These are phyloP conservation scores for Capniomyces stellatus DNA, from an alignment of 371 early-diverging fungal species.

Conservation along the genomic window DNA sequence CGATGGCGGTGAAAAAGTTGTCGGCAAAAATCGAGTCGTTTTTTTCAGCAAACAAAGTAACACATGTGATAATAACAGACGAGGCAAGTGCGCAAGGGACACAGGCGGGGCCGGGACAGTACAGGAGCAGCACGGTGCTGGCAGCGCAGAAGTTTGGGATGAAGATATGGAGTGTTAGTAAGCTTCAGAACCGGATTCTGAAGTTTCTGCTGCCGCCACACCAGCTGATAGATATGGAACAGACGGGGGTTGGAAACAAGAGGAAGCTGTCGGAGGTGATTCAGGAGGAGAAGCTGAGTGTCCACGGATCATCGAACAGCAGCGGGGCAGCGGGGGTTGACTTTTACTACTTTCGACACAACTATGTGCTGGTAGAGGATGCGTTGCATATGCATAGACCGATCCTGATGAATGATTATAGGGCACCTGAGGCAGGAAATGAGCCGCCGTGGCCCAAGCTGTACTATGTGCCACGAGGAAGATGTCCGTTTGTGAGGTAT, in stretches of 20 bases:
- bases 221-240: slow-evolving; percentile 8
- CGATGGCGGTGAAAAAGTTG: slow-evolving; percentile 13
- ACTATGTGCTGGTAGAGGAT: slow-evolving; percentile 22
- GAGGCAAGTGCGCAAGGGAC: slow-evolving; percentile 3
- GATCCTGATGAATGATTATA: slow-evolving; percentile 20
- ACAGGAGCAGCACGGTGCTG: slow-evolving; percentile 3
- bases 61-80: slow-evolving; percentile 16
- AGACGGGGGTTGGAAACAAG: slow-evolving; percentile 13
- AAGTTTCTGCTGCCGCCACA: slow-evolving; percentile 13
- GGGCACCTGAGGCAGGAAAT: slow-evolving; percentile 17
- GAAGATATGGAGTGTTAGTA: slow-evolving; percentile 20
- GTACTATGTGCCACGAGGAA: slow-evolving; percentile 23
- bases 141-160: slow-evolving; percentile 18
- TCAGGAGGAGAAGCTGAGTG: slow-evolving; percentile 18
- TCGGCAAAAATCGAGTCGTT: slow-evolving; percentile 22
- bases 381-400: slow-evolving; percentile 17
- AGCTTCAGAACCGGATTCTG: slow-evolving; percentile 22
- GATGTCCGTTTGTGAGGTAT: slow-evolving; percentile 27
- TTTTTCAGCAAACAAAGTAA: slow-evolving; percentile 21
- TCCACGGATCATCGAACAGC: not conserved
- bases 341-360: slow-evolving; percentile 23
- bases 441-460: slow-evolving; percentile 27
- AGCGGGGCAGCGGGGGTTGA: slow-evolving; percentile 2
- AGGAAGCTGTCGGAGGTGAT: slow-evolving; percentile 24
- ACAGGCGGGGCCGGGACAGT: not conserved